Evolutionary conservation across 495 filamentous ascomycete species (phyloP).

Genomic region (Aspergillus coremiiformis): DNA sequence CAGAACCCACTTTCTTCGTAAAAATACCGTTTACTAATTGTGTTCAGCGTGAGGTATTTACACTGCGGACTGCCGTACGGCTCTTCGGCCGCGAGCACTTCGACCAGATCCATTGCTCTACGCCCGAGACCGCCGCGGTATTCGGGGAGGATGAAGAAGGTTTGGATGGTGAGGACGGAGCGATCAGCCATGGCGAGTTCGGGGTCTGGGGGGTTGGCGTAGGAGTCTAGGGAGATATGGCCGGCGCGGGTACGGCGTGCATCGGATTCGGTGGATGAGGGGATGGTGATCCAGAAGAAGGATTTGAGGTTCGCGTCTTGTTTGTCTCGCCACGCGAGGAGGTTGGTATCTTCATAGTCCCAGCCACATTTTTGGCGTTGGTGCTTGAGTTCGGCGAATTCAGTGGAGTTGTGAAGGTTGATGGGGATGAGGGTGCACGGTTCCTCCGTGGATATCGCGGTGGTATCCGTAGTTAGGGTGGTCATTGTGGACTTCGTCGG

Average conservation of each 20-base stretch:
- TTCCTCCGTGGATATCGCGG: neutral
- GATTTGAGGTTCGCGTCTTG: conserved; percentile 17
- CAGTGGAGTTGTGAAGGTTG: neutral
- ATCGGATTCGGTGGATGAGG: neutral
- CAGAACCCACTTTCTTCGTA: conserved; percentile 1
- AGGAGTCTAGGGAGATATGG: conserved; percentile 24
- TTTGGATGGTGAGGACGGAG: conserved; percentile 15
- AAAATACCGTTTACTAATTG: conserved; percentile 10
- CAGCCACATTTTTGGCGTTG: conserved; percentile 3
- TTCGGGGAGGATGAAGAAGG: conserved; percentile 19
- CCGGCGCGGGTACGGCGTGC: conserved; percentile 9
- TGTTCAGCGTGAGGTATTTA: conserved; percentile 14
- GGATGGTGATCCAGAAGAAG: conserved; percentile 22
- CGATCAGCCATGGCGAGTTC: conserved; percentile 14
- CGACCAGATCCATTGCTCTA: conserved; percentile 13
- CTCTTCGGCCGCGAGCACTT: conserved; percentile 12
- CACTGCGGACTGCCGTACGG: conserved; percentile 18
- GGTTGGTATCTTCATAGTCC: conserved; percentile 6
- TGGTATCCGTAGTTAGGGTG: neutral
- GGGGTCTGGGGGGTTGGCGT: conserved; percentile 12
- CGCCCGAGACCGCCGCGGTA: conserved; percentile 18
- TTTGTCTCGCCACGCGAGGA: conserved; percentile 12
- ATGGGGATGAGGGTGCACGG: neutral
- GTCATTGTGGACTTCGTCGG: no score
- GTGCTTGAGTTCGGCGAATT: neutral